Percentiles rank a stretch among this genome's conserved stretches.
These are phyloP conservation scores for Scytalidium sp. DNA, from an alignment of 2,329 filamentous ascomycete genomes.

Conservation along the genomic window DNA sequence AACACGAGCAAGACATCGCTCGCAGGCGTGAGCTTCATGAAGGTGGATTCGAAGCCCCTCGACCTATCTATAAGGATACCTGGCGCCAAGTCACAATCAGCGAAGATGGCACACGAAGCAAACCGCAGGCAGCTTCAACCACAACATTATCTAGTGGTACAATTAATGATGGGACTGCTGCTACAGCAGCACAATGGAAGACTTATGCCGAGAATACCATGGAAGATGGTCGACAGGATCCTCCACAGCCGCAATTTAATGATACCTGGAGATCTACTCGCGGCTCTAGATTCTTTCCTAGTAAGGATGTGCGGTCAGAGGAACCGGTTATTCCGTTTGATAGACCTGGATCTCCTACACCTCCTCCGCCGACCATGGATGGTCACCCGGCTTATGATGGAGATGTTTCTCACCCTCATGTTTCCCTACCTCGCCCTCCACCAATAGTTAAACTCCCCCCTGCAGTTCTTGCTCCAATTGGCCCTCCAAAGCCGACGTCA, in stretches of 20 bases:
- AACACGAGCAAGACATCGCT: conserved; percentile 19
- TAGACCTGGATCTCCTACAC: conserved; percentile 55
- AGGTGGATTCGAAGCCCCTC: conserved; percentile 16
- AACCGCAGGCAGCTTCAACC: conserved; percentile 17
- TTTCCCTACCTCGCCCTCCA: conserved; percentile 65
- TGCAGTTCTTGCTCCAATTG: conserved; percentile 36
- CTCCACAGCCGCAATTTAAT: conserved; percentile 18
- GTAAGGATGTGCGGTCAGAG: conserved; percentile 43
- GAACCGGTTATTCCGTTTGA: conserved; percentile 33
- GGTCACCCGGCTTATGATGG: conserved; percentile 72
- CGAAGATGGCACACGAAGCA: conserved; percentile 25
- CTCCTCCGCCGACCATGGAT: conserved; percentile 68
- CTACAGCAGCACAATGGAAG: conserved; percentile 10
- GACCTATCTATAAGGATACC: conserved; percentile 24
- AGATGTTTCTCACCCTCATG: conserved; percentile 61
- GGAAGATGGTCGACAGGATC: conserved; percentile 9
- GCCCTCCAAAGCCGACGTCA: conserved; percentile 40
- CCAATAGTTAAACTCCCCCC: conserved; percentile 77
- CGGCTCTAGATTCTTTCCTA: conserved; percentile 61
- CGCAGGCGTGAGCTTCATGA: conserved; percentile 20
- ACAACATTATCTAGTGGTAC: conserved; percentile 1
- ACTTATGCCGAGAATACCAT: conserved; percentile 11
- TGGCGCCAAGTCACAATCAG: conserved; percentile 26
- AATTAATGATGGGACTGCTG: conserved; percentile 13
- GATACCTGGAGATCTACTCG: conserved; percentile 33